Base-by-base conservation (phyloP, 257 asterid genomes). In the Cruciata laevipes region DNA sequence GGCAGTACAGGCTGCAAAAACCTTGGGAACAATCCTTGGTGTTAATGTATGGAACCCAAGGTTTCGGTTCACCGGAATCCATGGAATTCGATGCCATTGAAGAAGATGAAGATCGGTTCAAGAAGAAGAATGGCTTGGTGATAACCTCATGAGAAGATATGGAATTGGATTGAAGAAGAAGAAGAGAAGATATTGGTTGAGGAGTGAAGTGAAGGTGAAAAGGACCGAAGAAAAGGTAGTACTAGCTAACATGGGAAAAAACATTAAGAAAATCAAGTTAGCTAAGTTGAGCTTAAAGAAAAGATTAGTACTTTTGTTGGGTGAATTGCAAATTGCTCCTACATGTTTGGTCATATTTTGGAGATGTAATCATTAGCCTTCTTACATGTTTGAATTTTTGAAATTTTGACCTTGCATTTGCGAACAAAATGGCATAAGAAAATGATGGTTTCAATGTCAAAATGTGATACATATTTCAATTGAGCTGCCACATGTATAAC, bases 1-100 rank as follows among this genome's bases (percentile, higher is more conserved):
- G 89, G 47, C 87, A 84, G 71, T 80, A 82, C 4, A 78, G 49
- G 66, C 83, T 82, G 23, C 89, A 84, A 49, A 80, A 80, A 13
- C 84, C 87, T 59, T 71, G 82, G 23, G 89, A 78, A 47, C 89
- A 84, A 71, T 84, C 89, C 59, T 71, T 82, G 11, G 77, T 76
- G 61, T 75, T 80, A 68, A 78, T 70, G 63, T 80, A 78, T 31
- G 81, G 83, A 31, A 70, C 81, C 87, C 85, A 80, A 10, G 81
- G 72, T 44, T 70, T 73, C 65, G 78, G 77, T 60, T 56, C 80
- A 61, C 68, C 55, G 17, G 51, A 13, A 71, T 20, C 35, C 81
- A 55, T 5, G 53, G 53, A 16, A 16, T 69, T n/a, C 25, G 82
- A 55, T 2, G 64, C 82, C 77, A 77, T 40, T 67, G 11, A 37